phyloP scores from a whole-genome alignment of 768 basidiomycete species.

The Tricholoma matsutake region DNA sequence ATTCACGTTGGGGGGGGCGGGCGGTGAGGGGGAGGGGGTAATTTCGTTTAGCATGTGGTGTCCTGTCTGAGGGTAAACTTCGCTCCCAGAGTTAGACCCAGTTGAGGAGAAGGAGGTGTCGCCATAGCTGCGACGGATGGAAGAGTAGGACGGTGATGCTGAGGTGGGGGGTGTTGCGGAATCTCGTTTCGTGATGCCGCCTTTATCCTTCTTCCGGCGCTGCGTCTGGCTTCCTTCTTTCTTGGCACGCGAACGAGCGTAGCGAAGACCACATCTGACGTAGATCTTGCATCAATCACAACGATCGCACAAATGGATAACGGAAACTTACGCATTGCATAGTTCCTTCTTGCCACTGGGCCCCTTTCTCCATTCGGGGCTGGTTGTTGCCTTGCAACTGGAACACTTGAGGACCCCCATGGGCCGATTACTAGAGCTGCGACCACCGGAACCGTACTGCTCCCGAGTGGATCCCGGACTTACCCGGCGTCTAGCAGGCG shows the following conservation, averaged over 20 bases:
- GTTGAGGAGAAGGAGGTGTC: slow-evolving; percentile 49
- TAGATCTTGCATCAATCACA: background rate
- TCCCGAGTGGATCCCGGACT: slow-evolving; percentile 51
- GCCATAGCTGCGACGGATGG: slow-evolving; percentile 47
- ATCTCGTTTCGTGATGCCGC: slow-evolving; percentile 42
- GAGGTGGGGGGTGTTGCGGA: slow-evolving; percentile 39
- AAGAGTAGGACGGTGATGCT: slow-evolving; percentile 37
- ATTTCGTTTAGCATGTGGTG: slow-evolving; percentile 32
- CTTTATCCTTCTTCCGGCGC: slow-evolving; percentile 67
- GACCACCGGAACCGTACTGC: slow-evolving; percentile 36
- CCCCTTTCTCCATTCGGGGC: slow-evolving; percentile 91
- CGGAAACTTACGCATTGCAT: slow-evolving; percentile 79
- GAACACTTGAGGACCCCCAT: slow-evolving; percentile 70
- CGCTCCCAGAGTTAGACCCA: slow-evolving; percentile 56
- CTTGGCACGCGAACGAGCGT: slow-evolving; percentile 85
- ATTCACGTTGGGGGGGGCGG: slow-evolving; percentile 44
- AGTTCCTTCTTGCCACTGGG: slow-evolving; percentile 89
- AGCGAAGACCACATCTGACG: slow-evolving; percentile 76
- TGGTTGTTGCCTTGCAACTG: slow-evolving; percentile 77
- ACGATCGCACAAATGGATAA: slow-evolving; percentile 8
- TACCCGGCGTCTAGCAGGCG: slow-evolving; percentile 54
- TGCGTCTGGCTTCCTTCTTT: slow-evolving; percentile 64
- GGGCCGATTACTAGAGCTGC: slow-evolving; percentile 62
- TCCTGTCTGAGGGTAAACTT: slow-evolving; percentile 48
- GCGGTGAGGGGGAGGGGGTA: slow-evolving; percentile 70